phyloP scores from a whole-genome alignment of 179 eudicot genomes.

The Beta corolliflora region DNA sequence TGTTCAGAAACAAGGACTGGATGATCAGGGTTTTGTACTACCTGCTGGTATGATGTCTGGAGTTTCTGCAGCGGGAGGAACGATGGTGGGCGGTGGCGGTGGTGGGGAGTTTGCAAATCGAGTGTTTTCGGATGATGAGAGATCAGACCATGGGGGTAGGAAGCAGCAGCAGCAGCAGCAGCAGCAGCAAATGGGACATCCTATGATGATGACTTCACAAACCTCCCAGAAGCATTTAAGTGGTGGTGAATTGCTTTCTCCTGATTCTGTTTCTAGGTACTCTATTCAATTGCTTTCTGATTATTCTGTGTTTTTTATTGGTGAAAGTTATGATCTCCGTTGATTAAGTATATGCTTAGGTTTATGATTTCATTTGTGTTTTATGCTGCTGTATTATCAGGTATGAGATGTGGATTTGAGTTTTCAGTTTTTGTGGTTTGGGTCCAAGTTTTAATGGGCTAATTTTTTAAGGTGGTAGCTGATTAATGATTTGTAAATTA shows the following conservation, averaged over 20 bases:
- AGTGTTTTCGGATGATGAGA: constrained; percentile 63
- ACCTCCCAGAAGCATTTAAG: constrained; percentile 41
- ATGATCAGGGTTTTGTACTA: constrained; percentile 45
- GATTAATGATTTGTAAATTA: neutral
- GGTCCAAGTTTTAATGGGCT: neutral
- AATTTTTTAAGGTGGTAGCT: neutral
- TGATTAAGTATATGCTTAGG: neutral
- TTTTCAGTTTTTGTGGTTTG: neutral
- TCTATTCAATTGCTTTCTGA: neutral
- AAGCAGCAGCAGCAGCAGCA: constrained; percentile 30
- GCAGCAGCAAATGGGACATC: constrained; percentile 38
- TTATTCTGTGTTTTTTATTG: neutral
- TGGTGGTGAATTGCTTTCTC: constrained; percentile 63
- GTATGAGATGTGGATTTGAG: neutral
- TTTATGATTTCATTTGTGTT: neutral
- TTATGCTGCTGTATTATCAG: neutral
- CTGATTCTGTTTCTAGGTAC: constrained; percentile 84
- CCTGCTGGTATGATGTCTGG: constrained; percentile 31
- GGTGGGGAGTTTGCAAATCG: constrained; percentile 47
- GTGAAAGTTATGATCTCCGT: neutral
- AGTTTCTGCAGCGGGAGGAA: constrained; percentile 21
- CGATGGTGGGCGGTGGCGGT: constrained; percentile 29
- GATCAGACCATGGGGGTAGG: constrained; percentile 65
- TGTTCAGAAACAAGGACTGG: constrained; percentile 29
- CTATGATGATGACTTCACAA: constrained; percentile 29